Percentiles rank a stretch among this genome's conserved stretches.
phyloP scores from a whole-genome alignment of 805 yeast genomes.

The Candida easanensis region DNA sequence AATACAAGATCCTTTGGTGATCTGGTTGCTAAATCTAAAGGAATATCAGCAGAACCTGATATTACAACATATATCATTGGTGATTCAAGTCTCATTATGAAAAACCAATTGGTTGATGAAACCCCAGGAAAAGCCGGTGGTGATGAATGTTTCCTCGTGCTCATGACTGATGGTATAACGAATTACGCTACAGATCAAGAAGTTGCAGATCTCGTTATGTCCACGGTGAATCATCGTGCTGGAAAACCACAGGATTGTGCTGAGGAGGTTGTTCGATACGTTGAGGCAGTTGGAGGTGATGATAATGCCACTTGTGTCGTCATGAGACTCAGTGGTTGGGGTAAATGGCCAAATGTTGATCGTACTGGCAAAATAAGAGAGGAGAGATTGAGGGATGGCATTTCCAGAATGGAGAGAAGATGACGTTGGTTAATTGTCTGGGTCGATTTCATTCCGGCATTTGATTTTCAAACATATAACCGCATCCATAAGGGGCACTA shows the following conservation, averaged over 20 bases:
- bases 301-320: constrained; percentile 95
- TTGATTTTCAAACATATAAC: background rate
- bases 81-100: constrained; percentile 41
- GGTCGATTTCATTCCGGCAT: too few species aligned
- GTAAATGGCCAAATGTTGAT: constrained; percentile 83
- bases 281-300: constrained; percentile 84
- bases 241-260: constrained; percentile 78
- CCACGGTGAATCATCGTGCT: constrained; percentile 52
- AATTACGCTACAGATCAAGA: constrained; percentile 85
- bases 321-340: constrained; percentile 85
- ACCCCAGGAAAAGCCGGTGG: constrained; percentile 53
- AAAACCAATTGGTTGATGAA: constrained; percentile 16
- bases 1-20: constrained; percentile 97
- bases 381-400: constrained; percentile 52
- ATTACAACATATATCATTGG: constrained; percentile 69
- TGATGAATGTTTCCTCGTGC: constrained; percentile 79
- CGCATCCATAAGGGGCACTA: too few species aligned
- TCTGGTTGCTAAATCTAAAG: constrained; percentile 70
- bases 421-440: too few species aligned
- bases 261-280: constrained; percentile 77
- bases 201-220: constrained; percentile 77
- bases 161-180: constrained; percentile 87
- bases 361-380: constrained; percentile 82
- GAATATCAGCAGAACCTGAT: constrained; percentile 93
- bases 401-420: constrained; percentile 24